Conservation (phyloP, 257 asterid genomes). For the Solanum rostratum region DNA sequence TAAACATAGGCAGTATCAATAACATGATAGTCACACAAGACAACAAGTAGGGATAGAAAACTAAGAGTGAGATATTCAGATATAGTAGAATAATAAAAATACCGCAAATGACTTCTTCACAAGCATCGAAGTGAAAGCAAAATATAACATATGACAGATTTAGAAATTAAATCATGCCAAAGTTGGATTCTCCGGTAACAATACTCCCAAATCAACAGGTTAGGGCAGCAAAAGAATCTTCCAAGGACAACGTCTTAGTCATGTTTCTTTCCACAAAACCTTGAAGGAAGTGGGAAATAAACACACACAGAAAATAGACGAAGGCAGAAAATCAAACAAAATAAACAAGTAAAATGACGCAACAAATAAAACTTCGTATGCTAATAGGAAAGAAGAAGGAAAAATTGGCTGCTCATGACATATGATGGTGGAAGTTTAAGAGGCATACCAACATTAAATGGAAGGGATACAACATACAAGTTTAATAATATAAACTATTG, state of each 20-base stretch:
- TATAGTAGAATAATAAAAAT: background rate
- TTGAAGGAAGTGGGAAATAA: background rate
- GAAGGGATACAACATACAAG: too few species aligned
- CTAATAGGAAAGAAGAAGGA: background rate
- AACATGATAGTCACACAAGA: background rate
- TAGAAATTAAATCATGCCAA: background rate
- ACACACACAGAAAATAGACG: background rate
- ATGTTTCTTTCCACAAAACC: background rate
- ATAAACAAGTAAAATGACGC: background rate
- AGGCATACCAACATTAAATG: too few species aligned
- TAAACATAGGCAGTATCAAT: background rate
- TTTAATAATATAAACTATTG: too few species aligned
- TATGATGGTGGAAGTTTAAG: too few species aligned
- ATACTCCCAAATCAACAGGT: background rate
- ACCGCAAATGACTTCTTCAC: background rate
- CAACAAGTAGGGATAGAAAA: background rate
- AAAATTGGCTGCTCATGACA: background rate
- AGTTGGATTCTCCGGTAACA: background rate
- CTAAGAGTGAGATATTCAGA: background rate
- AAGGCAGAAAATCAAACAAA: background rate
- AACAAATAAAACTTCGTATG: background rate
- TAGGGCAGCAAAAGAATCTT: background rate
- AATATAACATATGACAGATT: background rate
- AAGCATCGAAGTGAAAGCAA: background rate
- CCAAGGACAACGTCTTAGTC: background rate